Evolutionary conservation across 306 rosid genomes (phyloP), one percentile per base, ranked within the genome.

Genomic region (Canavalia gladiata): DNA sequence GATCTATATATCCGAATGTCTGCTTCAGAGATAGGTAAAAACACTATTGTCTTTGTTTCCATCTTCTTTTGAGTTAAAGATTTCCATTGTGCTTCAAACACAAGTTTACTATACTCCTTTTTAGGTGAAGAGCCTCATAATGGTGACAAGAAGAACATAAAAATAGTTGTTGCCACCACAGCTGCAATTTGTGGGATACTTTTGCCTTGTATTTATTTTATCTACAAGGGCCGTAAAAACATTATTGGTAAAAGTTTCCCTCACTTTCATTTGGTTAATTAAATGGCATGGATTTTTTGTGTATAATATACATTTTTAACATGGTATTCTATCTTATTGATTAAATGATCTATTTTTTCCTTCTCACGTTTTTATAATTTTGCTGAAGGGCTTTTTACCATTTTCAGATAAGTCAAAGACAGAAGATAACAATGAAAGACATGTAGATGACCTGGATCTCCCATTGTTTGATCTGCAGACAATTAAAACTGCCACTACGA

Each of bases 381-480:
- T 4, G 35, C 11, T 39, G 6, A 73, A 10, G 0, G 8, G 37
- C 9, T 8, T 41, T 39, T 8, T 30, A 5, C 0, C n/a, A 12
- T 54, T 60, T 6, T 28, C 31, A 56, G 77, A 33, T 6, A 28
- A 39, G 6, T 45, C n/a, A 54, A 46, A 12, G 2, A 3, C 12
- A 2, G 13, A 7, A 69, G 52, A 68, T 0, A 42, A n/a, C 54
- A 59, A 7, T 43, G 82, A 65, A 75, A 75, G 54, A 1, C n/a
- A 68, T 35, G 60, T 65, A 43, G 84, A 89, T 35, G 87, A 89
- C 31, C 25, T 80, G 64, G 90, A 87, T 10, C 33, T 78, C 7
- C 68, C 54, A 43, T 18, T 78, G 58, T 68, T 68, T 18, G 76
- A 68, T 43, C 68, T 55, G 2, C 2, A 0, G 0, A 68, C 76